phyloP scores from a whole-genome alignment of 306 rosid genomes.

The Parietaria judaica region DNA sequence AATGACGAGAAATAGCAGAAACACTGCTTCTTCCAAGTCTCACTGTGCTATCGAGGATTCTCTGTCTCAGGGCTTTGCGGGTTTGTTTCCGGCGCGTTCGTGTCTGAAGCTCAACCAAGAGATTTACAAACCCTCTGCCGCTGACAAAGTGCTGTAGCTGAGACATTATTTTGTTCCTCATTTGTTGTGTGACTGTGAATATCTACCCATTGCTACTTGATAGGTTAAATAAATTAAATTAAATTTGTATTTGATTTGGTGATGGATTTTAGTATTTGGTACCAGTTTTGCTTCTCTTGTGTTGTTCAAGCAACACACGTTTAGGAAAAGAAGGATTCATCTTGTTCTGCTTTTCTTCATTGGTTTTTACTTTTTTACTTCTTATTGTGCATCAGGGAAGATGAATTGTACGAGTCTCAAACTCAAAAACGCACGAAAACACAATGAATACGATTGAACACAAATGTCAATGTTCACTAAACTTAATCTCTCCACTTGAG shows the following conservation, averaged over 20 bases:
- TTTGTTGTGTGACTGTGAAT: neutral
- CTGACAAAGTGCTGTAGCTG: constrained; percentile 1
- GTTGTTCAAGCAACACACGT: too few species aligned
- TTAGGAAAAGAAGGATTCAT: too few species aligned
- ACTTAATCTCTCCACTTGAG: too few species aligned
- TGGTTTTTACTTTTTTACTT: too few species aligned
- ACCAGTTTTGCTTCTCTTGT: too few species aligned
- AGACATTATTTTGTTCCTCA: neutral
- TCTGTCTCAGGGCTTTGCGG: constrained; percentile 78
- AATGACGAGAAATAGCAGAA: constrained; percentile 36
- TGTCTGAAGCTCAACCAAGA: constrained; percentile 45
- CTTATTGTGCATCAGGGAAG: too few species aligned
- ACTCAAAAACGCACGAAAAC: too few species aligned
- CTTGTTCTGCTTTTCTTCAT: too few species aligned
- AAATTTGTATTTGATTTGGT: neutral
- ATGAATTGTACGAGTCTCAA: too few species aligned
- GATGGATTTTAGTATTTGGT: too few species aligned
- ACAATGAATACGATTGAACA: too few species aligned
- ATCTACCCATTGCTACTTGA: constrained; percentile 1
- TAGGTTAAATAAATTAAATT: neutral
- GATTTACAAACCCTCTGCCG: constrained; percentile 8
- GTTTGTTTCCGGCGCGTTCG: constrained; percentile 56
- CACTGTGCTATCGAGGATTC: constrained; percentile 88
- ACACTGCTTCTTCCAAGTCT: constrained; percentile 53
- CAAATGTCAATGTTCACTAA: too few species aligned